Evolutionary conservation across 257 asterid species (phyloP).

Genomic region (Solanum gandarillasii): DNA sequence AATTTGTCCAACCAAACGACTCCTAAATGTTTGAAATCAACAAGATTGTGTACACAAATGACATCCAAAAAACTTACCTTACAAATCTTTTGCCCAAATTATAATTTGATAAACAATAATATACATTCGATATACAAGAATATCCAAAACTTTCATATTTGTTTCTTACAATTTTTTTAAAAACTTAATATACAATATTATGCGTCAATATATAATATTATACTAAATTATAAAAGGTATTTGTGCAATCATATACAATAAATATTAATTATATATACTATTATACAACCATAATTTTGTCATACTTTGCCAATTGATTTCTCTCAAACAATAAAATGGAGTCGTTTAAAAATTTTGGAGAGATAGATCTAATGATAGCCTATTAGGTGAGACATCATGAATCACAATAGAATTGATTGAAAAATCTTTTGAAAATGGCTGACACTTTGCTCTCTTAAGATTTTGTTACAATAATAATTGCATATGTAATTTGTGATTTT

Average conservation of each 20-base stretch:
- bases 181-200: not conserved
- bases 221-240: not conserved
- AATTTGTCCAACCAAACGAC: not conserved
- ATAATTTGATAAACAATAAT: not conserved
- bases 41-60: not conserved
- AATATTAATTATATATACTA: too few relatives aligned
- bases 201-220: not conserved
- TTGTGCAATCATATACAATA: not conserved
- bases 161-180: not conserved
- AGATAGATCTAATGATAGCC: too few relatives aligned
- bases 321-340: not conserved
- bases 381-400: not conserved
- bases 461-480: not conserved
- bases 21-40: not conserved
- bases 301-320: not conserved
- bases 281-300: not conserved
- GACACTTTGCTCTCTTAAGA: not conserved
- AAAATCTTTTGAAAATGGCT: not conserved
- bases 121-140: not conserved
- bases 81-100: not conserved
- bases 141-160: too few relatives aligned
- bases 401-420: not conserved
- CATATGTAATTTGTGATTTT: too few relatives aligned
- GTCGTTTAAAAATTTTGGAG: not conserved
- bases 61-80: not conserved